A percentile compares a stretch with the other conserved stretches of the same genome.
These are phyloP conservation scores for Corylus avellana DNA, from an alignment of 306 rosid species.

Conservation along the genomic window DNA sequence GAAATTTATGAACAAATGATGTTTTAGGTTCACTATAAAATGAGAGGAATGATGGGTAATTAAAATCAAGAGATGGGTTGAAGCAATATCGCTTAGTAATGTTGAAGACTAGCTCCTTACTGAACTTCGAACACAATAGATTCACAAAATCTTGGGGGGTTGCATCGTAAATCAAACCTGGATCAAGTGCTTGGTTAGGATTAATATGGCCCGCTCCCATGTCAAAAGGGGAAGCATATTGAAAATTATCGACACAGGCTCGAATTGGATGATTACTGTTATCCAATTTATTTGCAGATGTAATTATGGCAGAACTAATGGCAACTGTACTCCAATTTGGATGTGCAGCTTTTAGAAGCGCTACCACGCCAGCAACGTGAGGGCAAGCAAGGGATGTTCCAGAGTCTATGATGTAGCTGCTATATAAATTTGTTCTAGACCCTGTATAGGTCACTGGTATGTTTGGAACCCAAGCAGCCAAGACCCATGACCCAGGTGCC, in stretches of 20 bases:
- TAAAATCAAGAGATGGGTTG: no score
- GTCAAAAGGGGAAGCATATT: background rate
- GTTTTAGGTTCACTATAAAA: no score
- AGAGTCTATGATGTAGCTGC: background rate
- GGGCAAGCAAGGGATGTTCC: slow-evolving; percentile 6
- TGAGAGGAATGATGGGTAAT: no score
- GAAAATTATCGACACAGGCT: background rate
- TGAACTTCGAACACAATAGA: background rate
- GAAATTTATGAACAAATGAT: no score
- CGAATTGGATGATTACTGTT: background rate
- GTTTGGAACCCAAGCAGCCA: background rate
- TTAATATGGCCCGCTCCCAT: background rate
- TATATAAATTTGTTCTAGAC: background rate
- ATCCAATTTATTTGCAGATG: background rate
- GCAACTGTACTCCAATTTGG: background rate
- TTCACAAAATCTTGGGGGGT: background rate
- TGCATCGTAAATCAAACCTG: no score
- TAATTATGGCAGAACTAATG: slow-evolving; percentile 1
- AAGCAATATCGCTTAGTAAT: background rate
- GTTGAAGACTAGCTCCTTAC: background rate
- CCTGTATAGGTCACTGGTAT: background rate
- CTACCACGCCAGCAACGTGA: background rate
- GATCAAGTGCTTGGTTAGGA: background rate
- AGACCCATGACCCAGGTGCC: slow-evolving; percentile 3
- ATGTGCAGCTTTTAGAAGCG: background rate